These are phyloP conservation scores for Aristolochia californica DNA, from an alignment of 164 flowering plant genomes.

Conservation along the genomic window DNA sequence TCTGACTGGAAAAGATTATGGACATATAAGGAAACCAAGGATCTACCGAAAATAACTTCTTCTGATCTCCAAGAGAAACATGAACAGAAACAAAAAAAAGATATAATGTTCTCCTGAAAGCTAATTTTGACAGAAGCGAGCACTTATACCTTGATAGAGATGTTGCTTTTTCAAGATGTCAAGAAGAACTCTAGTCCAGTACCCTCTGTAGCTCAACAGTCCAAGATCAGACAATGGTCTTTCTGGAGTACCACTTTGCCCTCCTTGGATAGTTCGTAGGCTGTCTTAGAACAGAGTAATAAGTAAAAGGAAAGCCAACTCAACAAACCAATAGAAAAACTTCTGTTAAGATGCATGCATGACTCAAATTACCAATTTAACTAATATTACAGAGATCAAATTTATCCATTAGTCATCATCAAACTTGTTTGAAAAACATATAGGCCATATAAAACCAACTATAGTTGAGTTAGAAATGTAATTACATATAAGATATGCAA, in stretches of 20 bases:
- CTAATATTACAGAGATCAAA: no score
- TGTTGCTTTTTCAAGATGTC: slow-evolving; percentile 89
- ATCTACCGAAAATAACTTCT: no score
- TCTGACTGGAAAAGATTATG: no score
- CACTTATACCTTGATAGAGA: slow-evolving; percentile 73
- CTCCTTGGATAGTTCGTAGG: slow-evolving; percentile 96
- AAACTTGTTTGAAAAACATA: no score
- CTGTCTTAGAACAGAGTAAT: slow-evolving; percentile 25
- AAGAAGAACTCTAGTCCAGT: slow-evolving; percentile 91
- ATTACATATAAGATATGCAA: no score
- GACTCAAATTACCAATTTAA: background rate
- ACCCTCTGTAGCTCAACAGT: slow-evolving; percentile 88
- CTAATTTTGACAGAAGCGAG: background rate
- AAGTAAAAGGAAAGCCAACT: background rate
- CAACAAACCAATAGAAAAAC: background rate
- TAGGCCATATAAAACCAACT: no score
- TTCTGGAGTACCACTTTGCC: slow-evolving; percentile 95
- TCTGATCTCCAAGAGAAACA: no score
- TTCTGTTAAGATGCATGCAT: background rate
- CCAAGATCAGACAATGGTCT: slow-evolving; percentile 97
- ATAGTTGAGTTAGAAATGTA: no score
- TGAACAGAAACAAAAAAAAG: no score
- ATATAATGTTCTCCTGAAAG: no score
- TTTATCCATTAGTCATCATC: no score
- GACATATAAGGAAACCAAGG: no score